phyloP scores from a whole-genome alignment of 345 rosid genomes.

The Erucastrum elatum region DNA sequence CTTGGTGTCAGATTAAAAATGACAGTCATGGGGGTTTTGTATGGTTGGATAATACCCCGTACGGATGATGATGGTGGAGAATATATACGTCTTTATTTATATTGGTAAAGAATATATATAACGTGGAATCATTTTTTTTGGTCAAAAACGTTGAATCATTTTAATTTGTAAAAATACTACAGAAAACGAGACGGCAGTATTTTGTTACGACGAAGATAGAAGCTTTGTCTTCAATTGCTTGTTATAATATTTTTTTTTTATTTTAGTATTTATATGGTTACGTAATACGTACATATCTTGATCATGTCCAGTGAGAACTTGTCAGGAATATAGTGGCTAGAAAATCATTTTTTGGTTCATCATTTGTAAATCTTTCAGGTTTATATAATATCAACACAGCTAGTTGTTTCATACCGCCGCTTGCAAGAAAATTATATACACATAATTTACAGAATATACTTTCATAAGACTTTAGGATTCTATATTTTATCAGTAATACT shows the following conservation, averaged over 20 bases:
- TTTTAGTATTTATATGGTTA: background rate
- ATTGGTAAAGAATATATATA: background rate
- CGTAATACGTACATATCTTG: conserved; percentile 39
- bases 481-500: background rate
- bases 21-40: background rate
- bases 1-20: background rate
- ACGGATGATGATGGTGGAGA: conserved; percentile 34
- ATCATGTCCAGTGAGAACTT: conserved; percentile 35
- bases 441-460: conserved; percentile 14
- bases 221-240: conserved; percentile 37
- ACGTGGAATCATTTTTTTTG: background rate
- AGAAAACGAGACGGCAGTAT: background rate
- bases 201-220: conserved; percentile 15
- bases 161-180: background rate
- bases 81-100: background rate
- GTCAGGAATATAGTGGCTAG: conserved; percentile 38
- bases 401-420: conserved; percentile 16
- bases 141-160: background rate
- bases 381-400: conserved; percentile 21
- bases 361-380: conserved; percentile 28
- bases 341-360: background rate
- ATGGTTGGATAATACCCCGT: conserved; percentile 27
- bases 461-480: conserved; percentile 15
- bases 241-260: background rate
- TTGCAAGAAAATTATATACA: background rate